phyloP scores from a whole-genome alignment of 352 stramenopile genomes.

The Aphanomyces euteiches region DNA sequence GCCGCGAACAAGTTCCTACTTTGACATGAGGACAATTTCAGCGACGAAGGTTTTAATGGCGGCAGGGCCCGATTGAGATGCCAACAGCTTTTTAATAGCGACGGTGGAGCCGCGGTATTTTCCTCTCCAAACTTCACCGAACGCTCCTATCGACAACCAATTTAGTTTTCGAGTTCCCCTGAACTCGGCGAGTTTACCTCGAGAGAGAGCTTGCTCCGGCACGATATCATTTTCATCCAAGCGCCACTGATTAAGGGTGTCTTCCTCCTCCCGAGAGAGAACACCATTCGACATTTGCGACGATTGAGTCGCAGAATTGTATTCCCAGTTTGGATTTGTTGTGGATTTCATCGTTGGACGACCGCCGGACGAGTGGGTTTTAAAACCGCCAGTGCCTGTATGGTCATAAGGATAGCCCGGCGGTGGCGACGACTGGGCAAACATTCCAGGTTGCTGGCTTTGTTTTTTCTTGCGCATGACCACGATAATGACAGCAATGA shows the following conservation, averaged over 20 bases:
- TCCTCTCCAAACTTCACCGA: constrained; percentile 71
- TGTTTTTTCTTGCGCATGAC: neutral
- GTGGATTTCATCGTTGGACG: neutral
- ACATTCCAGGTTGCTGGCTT: neutral
- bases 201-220: neutral
- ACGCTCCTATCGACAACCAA: constrained; percentile 40
- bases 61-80: constrained; percentile 13
- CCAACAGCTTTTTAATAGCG: constrained; percentile 64
- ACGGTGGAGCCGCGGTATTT: constrained; percentile 70
- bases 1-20: neutral
- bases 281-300: neutral
- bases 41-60: constrained; percentile 43
- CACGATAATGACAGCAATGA: neutral
- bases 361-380: neutral
- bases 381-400: neutral
- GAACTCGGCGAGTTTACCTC: neutral
- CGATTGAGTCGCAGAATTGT: neutral
- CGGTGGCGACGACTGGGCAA: neutral
- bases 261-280: neutral
- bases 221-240: constrained; percentile 3
- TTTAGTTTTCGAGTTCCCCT: neutral
- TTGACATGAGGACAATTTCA: constrained; percentile 50
- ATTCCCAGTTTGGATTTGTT: neutral
- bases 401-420: neutral
- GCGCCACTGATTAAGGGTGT: neutral